Base-by-base conservation (phyloP, 441 rosid genomes). In the Gossypium lobatum region DNA sequence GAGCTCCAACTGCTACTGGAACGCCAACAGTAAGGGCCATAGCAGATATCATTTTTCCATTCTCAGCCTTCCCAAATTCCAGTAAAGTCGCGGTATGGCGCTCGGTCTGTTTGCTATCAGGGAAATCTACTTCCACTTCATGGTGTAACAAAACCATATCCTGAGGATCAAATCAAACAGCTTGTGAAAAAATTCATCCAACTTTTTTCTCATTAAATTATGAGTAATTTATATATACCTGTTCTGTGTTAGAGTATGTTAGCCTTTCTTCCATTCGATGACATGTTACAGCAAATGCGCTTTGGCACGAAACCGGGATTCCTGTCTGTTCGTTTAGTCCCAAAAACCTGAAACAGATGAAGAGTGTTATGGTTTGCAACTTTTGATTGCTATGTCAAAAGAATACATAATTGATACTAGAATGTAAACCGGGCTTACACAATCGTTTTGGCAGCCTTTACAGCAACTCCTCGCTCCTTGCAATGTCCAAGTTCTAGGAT, bases 91-190 rank as follows among this genome's bases (percentile, higher is more conserved):
- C 96, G 31, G 65, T 78, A 71, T 90, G 96, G 53, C 70, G 85
- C 80, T 95, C 97, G 1, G 79, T 37, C 0, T 67, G 81, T 70
- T 75, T 82, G 66, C 79, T 81, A 76, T 86, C 92, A 1, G 92
- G 93, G 75, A 82, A 92, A 64, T 91, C 96, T 34, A 92, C 91
- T 80, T 92, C 96, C 76, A 92, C 74, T 80, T 95, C 89, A 70
- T 92, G 97, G 79, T 91, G 96, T 81, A 95, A 75, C 85, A 95
- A 91, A 71, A 95, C 97, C 97, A 95, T 92, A 78, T 95, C 99
- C 99, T 95, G 85, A 65, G 60, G 53, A 78, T 50, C 72, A 34
- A 39, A 64, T 20, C 34, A 21, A n/a, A 34, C 37, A 34, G 17
- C 13, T 23, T 18, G 8, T n/a, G 26, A 42, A 60, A 21, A 65